These are phyloP conservation scores for Leishmania amazonensis DNA, from an alignment of 208 protist genomes.

Conservation along the genomic window DNA sequence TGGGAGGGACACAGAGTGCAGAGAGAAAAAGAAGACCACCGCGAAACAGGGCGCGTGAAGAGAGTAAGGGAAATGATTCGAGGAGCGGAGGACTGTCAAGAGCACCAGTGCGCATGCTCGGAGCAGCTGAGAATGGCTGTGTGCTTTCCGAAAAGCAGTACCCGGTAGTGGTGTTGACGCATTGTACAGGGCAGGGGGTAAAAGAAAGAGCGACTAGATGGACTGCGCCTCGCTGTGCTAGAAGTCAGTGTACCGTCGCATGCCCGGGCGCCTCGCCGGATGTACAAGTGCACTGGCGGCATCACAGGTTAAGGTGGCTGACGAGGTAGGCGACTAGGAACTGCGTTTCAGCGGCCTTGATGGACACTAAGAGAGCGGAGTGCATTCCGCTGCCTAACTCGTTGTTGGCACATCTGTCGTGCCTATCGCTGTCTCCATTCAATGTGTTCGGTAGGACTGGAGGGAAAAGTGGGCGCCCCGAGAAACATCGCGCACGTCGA, in stretches of 20 bases:
- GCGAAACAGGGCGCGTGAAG: not conserved
- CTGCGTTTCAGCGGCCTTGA: not conserved
- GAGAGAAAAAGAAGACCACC: constrained; percentile 7
- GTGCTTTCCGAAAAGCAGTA: not conserved
- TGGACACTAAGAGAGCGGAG: not conserved
- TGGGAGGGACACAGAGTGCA: not conserved
- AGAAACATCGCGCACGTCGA: not conserved
- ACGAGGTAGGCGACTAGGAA: not conserved
- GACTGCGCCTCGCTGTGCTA: not conserved
- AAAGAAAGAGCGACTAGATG: not conserved
- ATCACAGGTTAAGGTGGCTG: not conserved
- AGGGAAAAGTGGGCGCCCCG: not conserved
- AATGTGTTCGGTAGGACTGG: not conserved
- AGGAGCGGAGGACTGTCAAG: not conserved
- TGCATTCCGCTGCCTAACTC: not conserved
- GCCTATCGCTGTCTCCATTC: not conserved
- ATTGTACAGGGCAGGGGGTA: not conserved
- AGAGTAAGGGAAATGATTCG: not conserved
- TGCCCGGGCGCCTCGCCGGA: not conserved
- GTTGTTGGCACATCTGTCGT: not conserved
- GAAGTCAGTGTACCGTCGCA: not conserved
- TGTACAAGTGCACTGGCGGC: not conserved
- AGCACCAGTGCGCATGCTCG: not conserved
- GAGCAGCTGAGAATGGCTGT: not conserved
- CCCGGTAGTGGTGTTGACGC: not conserved